Evolutionary conservation across 1,284 basidiomycete species (phyloP).

Genomic region (Xerocomus amazonicus): DNA sequence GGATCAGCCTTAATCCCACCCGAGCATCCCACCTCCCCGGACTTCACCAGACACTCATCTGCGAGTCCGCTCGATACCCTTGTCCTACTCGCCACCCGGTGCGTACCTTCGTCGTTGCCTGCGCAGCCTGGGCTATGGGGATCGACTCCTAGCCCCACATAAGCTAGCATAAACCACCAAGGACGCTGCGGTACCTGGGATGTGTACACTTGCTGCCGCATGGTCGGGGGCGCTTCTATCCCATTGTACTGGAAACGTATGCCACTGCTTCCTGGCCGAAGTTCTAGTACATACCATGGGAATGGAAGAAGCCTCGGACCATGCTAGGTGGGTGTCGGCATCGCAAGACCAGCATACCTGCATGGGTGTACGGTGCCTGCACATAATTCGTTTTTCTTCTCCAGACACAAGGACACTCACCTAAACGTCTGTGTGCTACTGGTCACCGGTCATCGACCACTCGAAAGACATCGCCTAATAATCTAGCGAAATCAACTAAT

Average conservation of each 20-base stretch:
- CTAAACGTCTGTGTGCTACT: background rate
- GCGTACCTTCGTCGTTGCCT: slow-evolving; percentile 12
- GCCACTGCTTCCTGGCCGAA: slow-evolving; percentile 31
- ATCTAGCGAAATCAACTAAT: slow-evolving; percentile 6
- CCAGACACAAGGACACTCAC: slow-evolving; percentile 6
- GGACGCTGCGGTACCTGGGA: slow-evolving; percentile 20
- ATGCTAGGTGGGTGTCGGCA: slow-evolving; percentile 31
- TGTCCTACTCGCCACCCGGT: slow-evolving; percentile 11
- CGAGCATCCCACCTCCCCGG: slow-evolving; percentile 6
- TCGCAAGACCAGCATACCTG: slow-evolving; percentile 22
- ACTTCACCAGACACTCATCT: background rate
- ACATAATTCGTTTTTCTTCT: background rate
- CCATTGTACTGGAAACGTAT: slow-evolving; percentile 36
- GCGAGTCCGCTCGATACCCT: background rate
- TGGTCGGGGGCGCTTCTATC: slow-evolving; percentile 37
- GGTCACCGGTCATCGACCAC: slow-evolving; percentile 6
- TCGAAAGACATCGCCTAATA: background rate
- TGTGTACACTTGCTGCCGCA: slow-evolving; percentile 30
- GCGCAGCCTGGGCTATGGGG: slow-evolving; percentile 21
- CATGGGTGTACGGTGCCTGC: background rate
- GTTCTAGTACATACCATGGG: slow-evolving; percentile 43
- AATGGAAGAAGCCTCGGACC: slow-evolving; percentile 44
- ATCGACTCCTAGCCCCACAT: background rate
- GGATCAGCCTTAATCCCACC: slow-evolving; percentile 10
- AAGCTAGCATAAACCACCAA: background rate